Percentiles rank a stretch among this genome's conserved stretches.
Evolutionary conservation across 2,329 filamentous ascomycete species (phyloP).

Genomic region (Myrmaecium sp.): DNA sequence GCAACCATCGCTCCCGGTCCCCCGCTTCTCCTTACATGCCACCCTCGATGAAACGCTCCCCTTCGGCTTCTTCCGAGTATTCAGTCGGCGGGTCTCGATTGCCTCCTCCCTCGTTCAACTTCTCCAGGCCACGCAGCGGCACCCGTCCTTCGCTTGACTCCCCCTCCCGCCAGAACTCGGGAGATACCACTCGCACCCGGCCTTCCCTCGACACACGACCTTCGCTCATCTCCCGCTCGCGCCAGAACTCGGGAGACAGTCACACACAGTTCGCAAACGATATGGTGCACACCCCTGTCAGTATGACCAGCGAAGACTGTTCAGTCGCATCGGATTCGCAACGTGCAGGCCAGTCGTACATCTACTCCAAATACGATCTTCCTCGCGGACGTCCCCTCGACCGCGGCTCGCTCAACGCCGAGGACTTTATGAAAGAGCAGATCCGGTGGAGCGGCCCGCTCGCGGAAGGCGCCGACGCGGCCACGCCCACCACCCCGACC

Average conservation of each 20-base stretch:
- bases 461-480: constrained; percentile 4
- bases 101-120: constrained; percentile 71
- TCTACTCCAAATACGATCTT: constrained; percentile 69
- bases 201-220: constrained; percentile 18
- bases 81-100: constrained; percentile 43
- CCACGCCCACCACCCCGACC: constrained; percentile 4
- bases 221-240: constrained; percentile 11
- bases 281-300: constrained; percentile 50
- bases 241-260: constrained; percentile 24
- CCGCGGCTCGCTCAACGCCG: constrained; percentile 29
- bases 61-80: constrained; percentile 68
- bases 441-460: constrained; percentile 43
- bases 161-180: constrained; percentile 23
- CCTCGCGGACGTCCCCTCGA: constrained; percentile 70
- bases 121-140: constrained; percentile 74
- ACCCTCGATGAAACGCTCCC: constrained; percentile 49
- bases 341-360: constrained; percentile 47
- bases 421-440: constrained; percentile 27
- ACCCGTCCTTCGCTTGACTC: constrained; percentile 12
- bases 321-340: constrained; percentile 35
- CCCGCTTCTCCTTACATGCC: constrained; percentile 46
- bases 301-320: constrained; percentile 55
- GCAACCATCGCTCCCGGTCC: constrained; percentile 41
- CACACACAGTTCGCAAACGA: constrained; percentile 50
- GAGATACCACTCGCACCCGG: too few species aligned